These are phyloP conservation scores for Eremothecium gossypii DNA, from an alignment of 1,139 yeast genomes.

Conservation along the genomic window DNA sequence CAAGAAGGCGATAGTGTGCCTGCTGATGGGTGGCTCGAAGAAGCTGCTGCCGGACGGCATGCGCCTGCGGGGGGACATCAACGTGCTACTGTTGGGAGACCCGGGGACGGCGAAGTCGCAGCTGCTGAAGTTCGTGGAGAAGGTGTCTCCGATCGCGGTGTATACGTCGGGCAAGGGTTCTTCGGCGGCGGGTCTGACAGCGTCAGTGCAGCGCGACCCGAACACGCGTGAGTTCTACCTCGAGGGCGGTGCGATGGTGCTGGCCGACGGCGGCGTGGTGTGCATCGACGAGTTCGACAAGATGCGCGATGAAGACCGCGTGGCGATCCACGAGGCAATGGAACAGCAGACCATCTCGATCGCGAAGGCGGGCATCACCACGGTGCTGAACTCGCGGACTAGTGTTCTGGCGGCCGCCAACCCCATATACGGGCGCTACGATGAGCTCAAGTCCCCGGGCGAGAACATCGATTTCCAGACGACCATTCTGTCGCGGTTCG, in stretches of 20 bases:
- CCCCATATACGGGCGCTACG: slow-evolving; percentile 93
- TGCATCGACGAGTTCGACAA: slow-evolving; percentile 98
- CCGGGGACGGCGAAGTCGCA: slow-evolving; percentile 98
- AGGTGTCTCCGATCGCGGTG: slow-evolving; percentile 95
- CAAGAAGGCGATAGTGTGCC: slow-evolving; percentile 86
- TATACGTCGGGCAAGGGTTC: slow-evolving; percentile 98
- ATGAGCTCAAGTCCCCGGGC: slow-evolving; percentile 92
- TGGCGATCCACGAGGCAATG: slow-evolving; percentile 99
- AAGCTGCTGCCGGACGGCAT: slow-evolving; percentile 90
- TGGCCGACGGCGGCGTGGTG: slow-evolving; percentile 97
- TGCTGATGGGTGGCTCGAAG: slow-evolving; percentile 90
- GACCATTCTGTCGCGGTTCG: slow-evolving; percentile 92
- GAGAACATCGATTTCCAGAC: slow-evolving; percentile 97
- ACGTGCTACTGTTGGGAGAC: slow-evolving; percentile 87
- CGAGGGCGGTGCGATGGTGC: slow-evolving; percentile 92
- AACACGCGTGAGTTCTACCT: slow-evolving; percentile 89
- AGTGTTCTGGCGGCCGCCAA: slow-evolving; percentile 97
- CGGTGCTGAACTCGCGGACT: slow-evolving; percentile 89
- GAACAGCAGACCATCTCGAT: slow-evolving; percentile 99
- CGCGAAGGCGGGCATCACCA: slow-evolving; percentile 98
- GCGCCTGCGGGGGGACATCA: slow-evolving; percentile 94
- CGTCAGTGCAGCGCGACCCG: slow-evolving; percentile 87
- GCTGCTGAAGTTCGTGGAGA: slow-evolving; percentile 85
- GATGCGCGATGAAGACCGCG: slow-evolving; percentile 98
- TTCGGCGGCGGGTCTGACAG: slow-evolving; percentile 97